These are phyloP conservation scores for Cyamopsis tetragonoloba DNA, from an alignment of 306 rosid species.

Conservation along the genomic window DNA sequence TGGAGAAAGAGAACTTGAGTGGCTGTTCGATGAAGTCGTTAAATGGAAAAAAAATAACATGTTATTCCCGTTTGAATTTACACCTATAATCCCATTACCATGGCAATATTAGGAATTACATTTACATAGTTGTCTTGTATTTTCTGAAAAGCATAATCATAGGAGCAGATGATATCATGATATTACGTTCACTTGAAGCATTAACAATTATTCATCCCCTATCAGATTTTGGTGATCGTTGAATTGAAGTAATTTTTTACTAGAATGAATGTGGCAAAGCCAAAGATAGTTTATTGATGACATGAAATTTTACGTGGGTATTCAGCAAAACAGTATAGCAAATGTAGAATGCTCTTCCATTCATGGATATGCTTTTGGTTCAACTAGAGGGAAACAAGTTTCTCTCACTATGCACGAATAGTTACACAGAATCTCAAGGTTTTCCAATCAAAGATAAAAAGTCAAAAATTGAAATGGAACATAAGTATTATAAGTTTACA, in stretches of 20 bases:
- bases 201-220: not conserved
- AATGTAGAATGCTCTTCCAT: not conserved
- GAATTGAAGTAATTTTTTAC: too few species aligned
- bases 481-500: constrained; percentile 41
- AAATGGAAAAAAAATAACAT: too few species aligned
- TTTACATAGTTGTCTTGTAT: too few species aligned
- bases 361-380: not conserved
- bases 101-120: too few species aligned
- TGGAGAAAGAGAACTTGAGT: too few species aligned
- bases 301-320: not conserved
- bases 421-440: constrained; percentile 1
- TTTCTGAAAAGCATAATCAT: too few species aligned
- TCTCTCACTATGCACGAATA: constrained; percentile 1
- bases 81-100: too few species aligned
- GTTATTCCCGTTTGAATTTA: too few species aligned
- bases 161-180: too few species aligned
- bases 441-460: not conserved
- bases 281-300: not conserved
- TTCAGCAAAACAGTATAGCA: not conserved
- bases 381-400: not conserved
- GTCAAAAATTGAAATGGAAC: constrained; percentile 27
- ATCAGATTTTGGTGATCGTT: not conserved
- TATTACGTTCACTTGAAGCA: not conserved
- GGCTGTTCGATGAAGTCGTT: too few species aligned
- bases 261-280: not conserved